Evolutionary conservation across 768 basidiomycete genomes (phyloP).

Genomic region (Lyophyllum semitale): DNA sequence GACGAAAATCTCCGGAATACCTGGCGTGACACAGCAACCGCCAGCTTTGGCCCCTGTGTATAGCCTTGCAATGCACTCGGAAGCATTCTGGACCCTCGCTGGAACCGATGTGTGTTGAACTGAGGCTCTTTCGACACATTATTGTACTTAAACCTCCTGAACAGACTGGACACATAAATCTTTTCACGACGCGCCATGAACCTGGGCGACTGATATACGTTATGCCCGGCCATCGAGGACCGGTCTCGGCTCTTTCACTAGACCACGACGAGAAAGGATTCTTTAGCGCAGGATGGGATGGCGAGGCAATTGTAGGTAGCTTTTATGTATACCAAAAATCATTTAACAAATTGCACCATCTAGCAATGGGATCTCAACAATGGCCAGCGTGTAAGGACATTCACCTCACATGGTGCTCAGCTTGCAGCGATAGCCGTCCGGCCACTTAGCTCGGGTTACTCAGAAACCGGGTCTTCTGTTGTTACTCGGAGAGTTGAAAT

Average conservation of each 20-base stretch:
- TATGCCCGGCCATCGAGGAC: slow-evolving; percentile 74
- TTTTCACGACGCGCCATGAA: slow-evolving; percentile 91
- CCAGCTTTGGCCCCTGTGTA: slow-evolving; percentile 72
- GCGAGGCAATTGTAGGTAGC: slow-evolving; percentile 73
- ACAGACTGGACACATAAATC: slow-evolving; percentile 87
- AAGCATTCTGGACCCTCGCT: slow-evolving; percentile 90
- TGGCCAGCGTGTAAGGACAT: slow-evolving; percentile 75
- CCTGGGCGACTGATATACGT: slow-evolving; percentile 78
- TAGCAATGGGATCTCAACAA: slow-evolving; percentile 99
- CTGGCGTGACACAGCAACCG: slow-evolving; percentile 45
- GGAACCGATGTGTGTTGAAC: slow-evolving; percentile 75
- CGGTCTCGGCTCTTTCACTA: slow-evolving; percentile 84
- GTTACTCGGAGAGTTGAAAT: not conserved
- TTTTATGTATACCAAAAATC: slow-evolving; percentile 1
- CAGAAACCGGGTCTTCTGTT: slow-evolving; percentile 23
- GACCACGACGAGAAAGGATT: slow-evolving; percentile 82
- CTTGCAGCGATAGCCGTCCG: slow-evolving; percentile 79
- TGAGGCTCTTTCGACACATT: slow-evolving; percentile 10
- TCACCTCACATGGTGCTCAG: slow-evolving; percentile 82
- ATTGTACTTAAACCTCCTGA: slow-evolving; percentile 10
- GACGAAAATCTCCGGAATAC: slow-evolving; percentile 24
- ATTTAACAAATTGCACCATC: slow-evolving; percentile 10
- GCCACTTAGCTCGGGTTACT: slow-evolving; percentile 50
- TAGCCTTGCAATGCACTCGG: slow-evolving; percentile 88
- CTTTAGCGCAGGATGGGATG: slow-evolving; percentile 95